phyloP scores from a whole-genome alignment of 2,329 filamentous ascomycete species.

The Ceratocystis colombiana region DNA sequence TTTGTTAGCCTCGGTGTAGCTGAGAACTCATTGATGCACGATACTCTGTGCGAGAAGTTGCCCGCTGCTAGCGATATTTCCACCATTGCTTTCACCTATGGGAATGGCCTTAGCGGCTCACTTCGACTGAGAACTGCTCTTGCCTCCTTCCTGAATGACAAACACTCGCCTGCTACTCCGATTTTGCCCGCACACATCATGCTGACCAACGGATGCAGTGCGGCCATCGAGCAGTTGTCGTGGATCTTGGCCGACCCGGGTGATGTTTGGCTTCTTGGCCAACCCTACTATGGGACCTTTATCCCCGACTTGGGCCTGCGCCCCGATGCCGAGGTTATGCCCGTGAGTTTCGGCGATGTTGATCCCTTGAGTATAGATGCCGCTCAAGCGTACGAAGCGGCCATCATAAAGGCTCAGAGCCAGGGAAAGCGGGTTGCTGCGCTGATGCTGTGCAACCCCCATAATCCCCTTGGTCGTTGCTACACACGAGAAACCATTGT shows the following conservation, averaged over 20 bases:
- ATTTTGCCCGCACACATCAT: conserved; percentile 33
- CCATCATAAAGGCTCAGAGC: conserved; percentile 34
- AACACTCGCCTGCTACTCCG: conserved; percentile 30
- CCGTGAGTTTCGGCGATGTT: conserved; percentile 37
- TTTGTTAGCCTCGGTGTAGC: conserved; percentile 44
- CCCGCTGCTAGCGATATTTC: conserved; percentile 34
- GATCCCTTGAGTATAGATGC: conserved; percentile 38
- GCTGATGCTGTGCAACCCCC: conserved; percentile 43
- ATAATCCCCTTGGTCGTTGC: conserved; percentile 44
- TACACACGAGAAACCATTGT: conserved; percentile 36
- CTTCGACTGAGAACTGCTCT: conserved; percentile 32
- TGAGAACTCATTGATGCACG: conserved; percentile 45
- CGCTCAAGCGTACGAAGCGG: conserved; percentile 39
- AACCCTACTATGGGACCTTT: conserved; percentile 43
- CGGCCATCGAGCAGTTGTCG: conserved; percentile 36
- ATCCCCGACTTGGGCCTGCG: conserved; percentile 38
- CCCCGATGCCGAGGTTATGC: conserved; percentile 36
- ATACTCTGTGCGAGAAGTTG: conserved; percentile 36
- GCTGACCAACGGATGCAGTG: conserved; percentile 36
- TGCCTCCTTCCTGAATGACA: conserved; percentile 33
- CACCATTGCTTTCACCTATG: conserved; percentile 35
- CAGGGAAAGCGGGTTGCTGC: conserved; percentile 37
- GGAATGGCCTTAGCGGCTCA: conserved; percentile 35
- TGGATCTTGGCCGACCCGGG: conserved; percentile 36
- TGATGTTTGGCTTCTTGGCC: conserved; percentile 36